phyloP scores from a whole-genome alignment of 2,329 filamentous ascomycete genomes.

The Ceratocystiopsis sp. region DNA sequence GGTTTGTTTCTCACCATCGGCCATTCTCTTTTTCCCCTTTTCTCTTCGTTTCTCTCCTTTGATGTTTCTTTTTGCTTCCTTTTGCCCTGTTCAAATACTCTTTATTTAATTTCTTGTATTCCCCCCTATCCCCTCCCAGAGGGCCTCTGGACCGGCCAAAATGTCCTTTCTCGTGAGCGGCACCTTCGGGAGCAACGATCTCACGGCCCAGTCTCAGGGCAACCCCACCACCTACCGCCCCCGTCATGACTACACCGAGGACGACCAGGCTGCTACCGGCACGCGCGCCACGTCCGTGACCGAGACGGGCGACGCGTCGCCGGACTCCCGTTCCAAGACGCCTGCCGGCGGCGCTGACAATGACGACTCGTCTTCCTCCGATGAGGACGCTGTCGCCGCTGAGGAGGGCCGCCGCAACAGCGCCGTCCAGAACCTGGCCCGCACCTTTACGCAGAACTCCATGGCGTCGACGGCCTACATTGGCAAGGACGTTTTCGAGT shows the following conservation, averaged over 20 bases:
- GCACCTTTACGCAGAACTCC: conserved; percentile 30
- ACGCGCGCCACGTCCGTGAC: conserved; percentile 22
- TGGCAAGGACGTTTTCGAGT: conserved; percentile 30
- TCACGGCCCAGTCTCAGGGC: conserved; percentile 26
- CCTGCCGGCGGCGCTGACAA: conserved; percentile 9
- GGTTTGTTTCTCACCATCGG: not conserved
- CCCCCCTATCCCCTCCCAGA: no score
- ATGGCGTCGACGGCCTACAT: conserved; percentile 10
- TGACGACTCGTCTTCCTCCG: conserved; percentile 15
- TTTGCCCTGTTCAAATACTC: not conserved
- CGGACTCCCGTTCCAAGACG: conserved; percentile 11
- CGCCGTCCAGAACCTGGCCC: conserved; percentile 37
- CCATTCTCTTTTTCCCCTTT: not conserved
- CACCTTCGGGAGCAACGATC: conserved; percentile 31
- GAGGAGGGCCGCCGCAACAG: conserved; percentile 34
- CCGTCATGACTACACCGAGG: no score
- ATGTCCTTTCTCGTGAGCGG: conserved; percentile 26
- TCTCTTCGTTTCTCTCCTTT: not conserved
- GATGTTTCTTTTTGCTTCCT: not conserved
- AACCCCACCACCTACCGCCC: conserved; percentile 13
- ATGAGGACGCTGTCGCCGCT: conserved; percentile 20
- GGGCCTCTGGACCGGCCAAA: not conserved
- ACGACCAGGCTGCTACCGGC: conserved; percentile 3
- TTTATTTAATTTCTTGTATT: not conserved
- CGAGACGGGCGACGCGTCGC: conserved; percentile 15